A percentile compares a stretch with the other conserved stretches of the same genome.
phyloP scores from a whole-genome alignment of 257 asterid species.

The Pogostemon cablin region DNA sequence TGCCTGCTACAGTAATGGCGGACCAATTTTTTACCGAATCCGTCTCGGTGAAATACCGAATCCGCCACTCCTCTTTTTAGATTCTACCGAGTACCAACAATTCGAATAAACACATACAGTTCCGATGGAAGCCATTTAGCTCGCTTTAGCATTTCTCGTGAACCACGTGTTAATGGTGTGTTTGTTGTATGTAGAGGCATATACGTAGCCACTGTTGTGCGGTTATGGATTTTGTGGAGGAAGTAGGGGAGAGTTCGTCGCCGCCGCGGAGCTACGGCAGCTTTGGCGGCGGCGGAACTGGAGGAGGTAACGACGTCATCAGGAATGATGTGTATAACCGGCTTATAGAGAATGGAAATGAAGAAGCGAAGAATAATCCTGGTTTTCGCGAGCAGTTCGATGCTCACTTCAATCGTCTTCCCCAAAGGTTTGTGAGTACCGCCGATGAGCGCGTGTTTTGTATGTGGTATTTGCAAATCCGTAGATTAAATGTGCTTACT shows the following conservation, averaged over 20 bases:
- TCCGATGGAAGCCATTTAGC: slow-evolving; percentile 46
- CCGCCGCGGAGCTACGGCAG: slow-evolving; percentile 81
- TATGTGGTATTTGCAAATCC: slow-evolving; percentile 10
- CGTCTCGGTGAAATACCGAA: slow-evolving; percentile 26
- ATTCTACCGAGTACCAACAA: slow-evolving; percentile 41
- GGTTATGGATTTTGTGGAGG: slow-evolving; percentile 80
- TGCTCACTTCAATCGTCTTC: slow-evolving; percentile 86
- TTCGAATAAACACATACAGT: slow-evolving; percentile 41
- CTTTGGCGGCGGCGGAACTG: slow-evolving; percentile 54
- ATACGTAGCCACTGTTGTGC: slow-evolving; percentile 1
- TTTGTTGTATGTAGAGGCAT: slow-evolving; percentile 5
- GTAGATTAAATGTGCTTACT: neutral
- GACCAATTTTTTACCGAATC: slow-evolving; percentile 45
- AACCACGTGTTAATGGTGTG: slow-evolving; percentile 24
- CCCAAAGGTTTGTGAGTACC: slow-evolving; percentile 57
- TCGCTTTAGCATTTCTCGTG: slow-evolving; percentile 2
- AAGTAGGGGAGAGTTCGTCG: slow-evolving; percentile 90
- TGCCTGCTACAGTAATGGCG: slow-evolving; percentile 42
- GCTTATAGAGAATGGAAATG: slow-evolving; percentile 62
- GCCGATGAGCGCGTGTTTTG: slow-evolving; percentile 17
- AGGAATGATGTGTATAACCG: slow-evolving; percentile 74
- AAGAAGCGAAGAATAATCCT: slow-evolving; percentile 64
- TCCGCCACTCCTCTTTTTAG: slow-evolving; percentile 38
- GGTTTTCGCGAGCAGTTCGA: slow-evolving; percentile 70
- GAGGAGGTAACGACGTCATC: slow-evolving; percentile 52